phyloP scores from a whole-genome alignment of 2,329 filamentous ascomycete genomes.

The Endocalyx cinctus region DNA sequence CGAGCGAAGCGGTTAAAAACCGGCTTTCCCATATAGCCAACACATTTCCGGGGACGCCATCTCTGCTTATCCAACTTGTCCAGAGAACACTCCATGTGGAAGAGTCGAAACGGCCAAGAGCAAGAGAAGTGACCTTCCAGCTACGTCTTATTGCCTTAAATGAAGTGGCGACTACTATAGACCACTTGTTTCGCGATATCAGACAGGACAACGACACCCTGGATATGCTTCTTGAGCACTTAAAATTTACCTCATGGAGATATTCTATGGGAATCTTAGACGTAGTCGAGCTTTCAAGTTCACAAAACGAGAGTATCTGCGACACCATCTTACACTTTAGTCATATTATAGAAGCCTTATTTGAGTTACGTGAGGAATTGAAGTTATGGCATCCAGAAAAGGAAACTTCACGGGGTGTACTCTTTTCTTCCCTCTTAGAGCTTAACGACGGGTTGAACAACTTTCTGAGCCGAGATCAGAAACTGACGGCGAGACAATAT shows the following conservation, averaged over 20 bases:
- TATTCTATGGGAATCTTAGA: slow-evolving; percentile 1
- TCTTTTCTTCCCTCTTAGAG: not conserved
- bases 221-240: slow-evolving; percentile 5
- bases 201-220: slow-evolving; percentile 2
- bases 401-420: not conserved
- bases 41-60: not conserved
- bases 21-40: slow-evolving; percentile 4
- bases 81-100: slow-evolving; percentile 1
- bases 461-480: slow-evolving; percentile 1
- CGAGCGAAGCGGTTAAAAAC: slow-evolving; percentile 1
- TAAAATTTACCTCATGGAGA: slow-evolving; percentile 4
- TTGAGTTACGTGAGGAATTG: not conserved
- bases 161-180: slow-evolving; percentile 1
- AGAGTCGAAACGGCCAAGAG: slow-evolving; percentile 1
- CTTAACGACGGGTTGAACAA: slow-evolving; percentile 2
- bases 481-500: slow-evolving; percentile 1
- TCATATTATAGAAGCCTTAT: not conserved
- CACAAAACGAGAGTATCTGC: not conserved
- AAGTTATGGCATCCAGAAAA: slow-evolving; percentile 1
- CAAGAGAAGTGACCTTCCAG: slow-evolving; percentile 2
- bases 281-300: not conserved
- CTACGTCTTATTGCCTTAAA: slow-evolving; percentile 4
- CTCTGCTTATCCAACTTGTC: slow-evolving; percentile 1
- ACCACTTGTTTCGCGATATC: not conserved
- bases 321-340: slow-evolving; percentile 1